phyloP scores from a whole-genome alignment of 768 basidiomycete genomes.

The Lepiota brunneoincarnata region DNA sequence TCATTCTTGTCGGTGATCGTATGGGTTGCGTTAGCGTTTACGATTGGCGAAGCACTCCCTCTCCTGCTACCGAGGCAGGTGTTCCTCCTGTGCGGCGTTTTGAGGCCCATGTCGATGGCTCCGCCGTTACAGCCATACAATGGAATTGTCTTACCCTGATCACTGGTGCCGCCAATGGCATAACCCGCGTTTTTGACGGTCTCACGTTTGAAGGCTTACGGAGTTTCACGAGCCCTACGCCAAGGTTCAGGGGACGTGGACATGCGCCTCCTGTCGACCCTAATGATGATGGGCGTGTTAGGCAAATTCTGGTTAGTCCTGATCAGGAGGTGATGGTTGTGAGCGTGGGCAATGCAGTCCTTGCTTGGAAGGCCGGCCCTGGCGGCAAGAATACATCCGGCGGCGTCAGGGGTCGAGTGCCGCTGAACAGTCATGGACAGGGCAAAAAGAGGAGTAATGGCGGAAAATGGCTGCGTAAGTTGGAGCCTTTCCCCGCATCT shows the following conservation, averaged over 20 bases:
- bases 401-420: conserved; percentile 30
- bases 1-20: conserved; percentile 62
- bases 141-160: conserved; percentile 59
- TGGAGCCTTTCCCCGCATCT: neutral
- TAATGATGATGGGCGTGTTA: conserved; percentile 41
- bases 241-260: conserved; percentile 27
- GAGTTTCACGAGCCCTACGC: conserved; percentile 47
- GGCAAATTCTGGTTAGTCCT: conserved; percentile 53
- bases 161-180: conserved; percentile 64
- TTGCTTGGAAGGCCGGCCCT: conserved; percentile 66
- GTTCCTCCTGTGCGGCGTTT: conserved; percentile 43
- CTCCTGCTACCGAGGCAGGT: neutral
- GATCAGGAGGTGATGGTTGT: conserved; percentile 56
- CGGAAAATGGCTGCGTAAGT: conserved; percentile 49
- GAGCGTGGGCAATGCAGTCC: conserved; percentile 55
- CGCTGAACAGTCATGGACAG: conserved; percentile 21
- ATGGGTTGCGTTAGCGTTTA: conserved; percentile 66
- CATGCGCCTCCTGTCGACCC: conserved; percentile 19
- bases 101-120: conserved; percentile 62
- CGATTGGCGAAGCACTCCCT: conserved; percentile 35
- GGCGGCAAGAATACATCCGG: conserved; percentile 26
- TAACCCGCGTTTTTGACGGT: conserved; percentile 61
- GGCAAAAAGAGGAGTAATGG: conserved; percentile 31
- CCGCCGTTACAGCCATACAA: conserved; percentile 57
- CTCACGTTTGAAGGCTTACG: conserved; percentile 59